Evolutionary conservation across 371 early-diverging fungal species (phyloP), one percentile per base, ranked within the genome.

Genomic region (Mortierella sp.): DNA sequence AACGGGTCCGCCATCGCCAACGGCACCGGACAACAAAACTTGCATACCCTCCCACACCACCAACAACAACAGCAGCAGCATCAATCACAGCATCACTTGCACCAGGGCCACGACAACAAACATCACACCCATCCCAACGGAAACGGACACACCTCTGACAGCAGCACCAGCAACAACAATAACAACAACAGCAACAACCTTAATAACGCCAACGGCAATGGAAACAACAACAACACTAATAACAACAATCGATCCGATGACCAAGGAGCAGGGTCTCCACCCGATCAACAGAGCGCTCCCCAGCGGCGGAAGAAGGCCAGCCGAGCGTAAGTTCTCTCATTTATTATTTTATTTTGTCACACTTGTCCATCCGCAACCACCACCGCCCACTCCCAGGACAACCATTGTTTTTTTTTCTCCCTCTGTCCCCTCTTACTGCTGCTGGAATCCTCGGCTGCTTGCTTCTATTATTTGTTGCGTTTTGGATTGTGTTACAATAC

Each of bases 281-380:
- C 83, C 16, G 81, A 84, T 80, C 84, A 81, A 38, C 74, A 81
- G 43, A 71, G 11, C 41, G 35, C 75, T 49, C 81, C 84, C 27
- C 85, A 81, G 70, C 63, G 85, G 79, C 70, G 85, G 65, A 85
- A 85, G 85, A 85, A 85, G 68, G 85, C 85, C 49, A 85, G 81
- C 74, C 78, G 85, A 74, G 85, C 85, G 85, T 85, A 85, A 76
- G 79, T 58, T 46, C 32, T 16, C n/a, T 54, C 32, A 14, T 41
- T 51, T 48, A 54, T 35, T 35, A 56, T 65, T 32, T 68, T n/a
- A 68, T 27, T 72, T 56, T 73, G 24, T 41, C 74, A 35, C 38
- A 65, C 38, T 38, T 38, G 18, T 35, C 24, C 65, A 38, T 7
- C 65, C 21, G 1, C 65, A 35, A 65, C 65, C 10, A 65, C 38